A percentile compares a stretch with the other conserved stretches of the same genome.
Evolutionary conservation across 768 basidiomycete genomes (phyloP).

Genomic region (Cyathus striatus): DNA sequence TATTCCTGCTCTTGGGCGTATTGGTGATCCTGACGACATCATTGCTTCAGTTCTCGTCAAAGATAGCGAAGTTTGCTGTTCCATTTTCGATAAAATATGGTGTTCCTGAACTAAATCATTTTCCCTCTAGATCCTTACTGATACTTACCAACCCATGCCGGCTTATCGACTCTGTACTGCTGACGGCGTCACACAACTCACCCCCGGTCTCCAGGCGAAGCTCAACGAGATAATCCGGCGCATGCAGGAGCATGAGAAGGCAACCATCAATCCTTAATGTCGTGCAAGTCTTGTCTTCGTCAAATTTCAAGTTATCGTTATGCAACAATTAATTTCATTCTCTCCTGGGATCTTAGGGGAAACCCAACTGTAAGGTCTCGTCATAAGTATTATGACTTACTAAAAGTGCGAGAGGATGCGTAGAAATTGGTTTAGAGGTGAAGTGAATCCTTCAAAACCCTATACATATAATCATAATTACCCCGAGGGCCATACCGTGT

Average conservation of each 20-base stretch:
- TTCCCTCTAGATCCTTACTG: constrained; percentile 61
- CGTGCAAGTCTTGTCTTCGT: too few species aligned
- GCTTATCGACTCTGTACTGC: constrained; percentile 76
- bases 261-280: not conserved
- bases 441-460: too few species aligned
- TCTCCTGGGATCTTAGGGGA: too few species aligned
- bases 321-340: too few species aligned
- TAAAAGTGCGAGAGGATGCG: too few species aligned
- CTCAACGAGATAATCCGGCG: constrained; percentile 35
- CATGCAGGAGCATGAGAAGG: constrained; percentile 22
- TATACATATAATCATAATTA: not conserved
- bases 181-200: constrained; percentile 66
- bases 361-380: too few species aligned
- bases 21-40: constrained; percentile 84
- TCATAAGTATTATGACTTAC: too few species aligned
- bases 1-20: constrained; percentile 65
- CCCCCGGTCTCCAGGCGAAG: constrained; percentile 54
- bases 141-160: constrained; percentile 83
- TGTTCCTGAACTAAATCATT: not conserved
- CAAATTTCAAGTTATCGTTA: too few species aligned
- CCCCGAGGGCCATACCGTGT: too few species aligned
- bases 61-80: constrained; percentile 49
- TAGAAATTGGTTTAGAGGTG: too few species aligned
- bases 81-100: constrained; percentile 1
- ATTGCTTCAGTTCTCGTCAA: constrained; percentile 71